Conservation (phyloP, 139 green algal species). For the Eudorina sp. region DNA sequence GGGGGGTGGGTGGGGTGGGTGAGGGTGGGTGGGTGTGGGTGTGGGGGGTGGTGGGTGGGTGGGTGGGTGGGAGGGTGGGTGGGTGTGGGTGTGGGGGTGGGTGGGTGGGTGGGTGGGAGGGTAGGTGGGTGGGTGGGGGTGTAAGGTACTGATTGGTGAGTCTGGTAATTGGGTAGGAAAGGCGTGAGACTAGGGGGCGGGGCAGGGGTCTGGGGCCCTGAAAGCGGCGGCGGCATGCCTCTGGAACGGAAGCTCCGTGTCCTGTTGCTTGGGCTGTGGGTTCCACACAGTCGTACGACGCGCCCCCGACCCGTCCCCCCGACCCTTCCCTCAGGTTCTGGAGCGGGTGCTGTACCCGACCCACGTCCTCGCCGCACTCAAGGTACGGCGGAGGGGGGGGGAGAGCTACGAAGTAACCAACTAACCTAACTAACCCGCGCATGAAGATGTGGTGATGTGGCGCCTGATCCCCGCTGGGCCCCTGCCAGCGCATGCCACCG, state of each 20-base stretch:
- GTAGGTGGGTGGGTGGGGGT: no score
- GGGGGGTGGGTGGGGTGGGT: neutral
- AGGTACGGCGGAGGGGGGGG: no score
- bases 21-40: neutral
- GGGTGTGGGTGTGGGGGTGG: neutral
- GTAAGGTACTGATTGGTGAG: neutral
- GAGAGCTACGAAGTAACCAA: no score
- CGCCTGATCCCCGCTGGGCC: no score
- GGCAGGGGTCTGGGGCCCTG: neutral
- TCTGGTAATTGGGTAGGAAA: neutral
- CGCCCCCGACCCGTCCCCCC: neutral
- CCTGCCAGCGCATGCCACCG: no score
- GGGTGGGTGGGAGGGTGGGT: neutral
- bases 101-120: neutral
- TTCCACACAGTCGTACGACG: neutral
- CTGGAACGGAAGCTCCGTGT: no score
- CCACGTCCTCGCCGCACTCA: conserved; percentile 14
- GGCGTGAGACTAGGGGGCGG: neutral
- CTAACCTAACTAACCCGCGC: no score
- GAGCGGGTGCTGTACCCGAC: conserved; percentile 46
- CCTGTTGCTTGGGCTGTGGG: neutral
- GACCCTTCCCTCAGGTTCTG: neutral
- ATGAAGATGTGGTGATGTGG: no score
- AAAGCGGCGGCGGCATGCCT: neutral
- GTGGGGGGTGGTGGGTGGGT: neutral